Evolutionary conservation across 192 early-diverging fungal species (phyloP).

Genomic region (Coemansia sp.): DNA sequence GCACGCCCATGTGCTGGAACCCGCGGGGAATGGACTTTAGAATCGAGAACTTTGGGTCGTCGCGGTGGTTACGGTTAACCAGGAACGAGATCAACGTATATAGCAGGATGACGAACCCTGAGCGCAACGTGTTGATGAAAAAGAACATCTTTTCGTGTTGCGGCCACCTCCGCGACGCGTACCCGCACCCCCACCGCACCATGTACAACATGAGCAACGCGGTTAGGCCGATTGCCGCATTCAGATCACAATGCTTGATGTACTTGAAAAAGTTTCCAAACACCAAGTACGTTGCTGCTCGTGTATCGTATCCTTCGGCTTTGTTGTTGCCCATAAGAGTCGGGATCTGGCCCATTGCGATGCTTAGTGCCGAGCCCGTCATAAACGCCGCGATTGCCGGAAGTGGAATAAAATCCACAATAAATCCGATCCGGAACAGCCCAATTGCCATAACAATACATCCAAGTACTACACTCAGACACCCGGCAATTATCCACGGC

Average conservation of each 20-base stretch:
- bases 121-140: slow-evolving; percentile 70
- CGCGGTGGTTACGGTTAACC: slow-evolving; percentile 60
- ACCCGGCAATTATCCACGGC: slow-evolving; percentile 50
- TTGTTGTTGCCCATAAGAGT: slow-evolving; percentile 75
- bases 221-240: slow-evolving; percentile 47
- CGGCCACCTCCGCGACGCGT: slow-evolving; percentile 53
- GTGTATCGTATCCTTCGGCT: slow-evolving; percentile 64
- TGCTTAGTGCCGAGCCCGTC: slow-evolving; percentile 77
- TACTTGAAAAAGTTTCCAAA: slow-evolving; percentile 67
- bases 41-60: slow-evolving; percentile 59
- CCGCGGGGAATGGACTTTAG: slow-evolving; percentile 74
- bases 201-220: slow-evolving; percentile 54
- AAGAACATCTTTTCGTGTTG: slow-evolving; percentile 54
- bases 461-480: slow-evolving; percentile 73
- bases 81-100: slow-evolving; percentile 70
- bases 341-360: slow-evolving; percentile 79
- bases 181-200: slow-evolving; percentile 38
- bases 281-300: slow-evolving; percentile 70
- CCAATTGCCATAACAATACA: slow-evolving; percentile 70
- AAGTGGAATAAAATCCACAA: slow-evolving; percentile 84
- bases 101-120: slow-evolving; percentile 74
- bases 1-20: slow-evolving; percentile 63
- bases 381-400: slow-evolving; percentile 87
- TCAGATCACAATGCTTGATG: slow-evolving; percentile 50
- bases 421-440: slow-evolving; percentile 76